phyloP scores from a whole-genome alignment of 805 yeast species.

The Zygosaccharomyces bisporus region DNA sequence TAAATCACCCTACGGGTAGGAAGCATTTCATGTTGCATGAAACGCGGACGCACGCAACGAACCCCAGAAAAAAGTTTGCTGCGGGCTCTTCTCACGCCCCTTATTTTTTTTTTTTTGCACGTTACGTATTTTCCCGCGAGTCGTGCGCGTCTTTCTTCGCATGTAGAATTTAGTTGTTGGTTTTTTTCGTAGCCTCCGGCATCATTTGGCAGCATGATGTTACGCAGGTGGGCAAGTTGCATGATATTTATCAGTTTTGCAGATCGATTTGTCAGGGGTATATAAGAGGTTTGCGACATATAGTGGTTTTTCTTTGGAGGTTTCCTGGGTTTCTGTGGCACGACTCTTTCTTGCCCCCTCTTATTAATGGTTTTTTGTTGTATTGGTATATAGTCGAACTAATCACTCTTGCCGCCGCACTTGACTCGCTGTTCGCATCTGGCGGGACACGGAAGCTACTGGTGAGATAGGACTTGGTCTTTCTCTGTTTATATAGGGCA shows the following conservation, averaged over 20 bases:
- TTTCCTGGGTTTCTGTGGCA: not conserved
- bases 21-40: not conserved
- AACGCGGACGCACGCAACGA: not conserved
- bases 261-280: not conserved
- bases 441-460: not conserved
- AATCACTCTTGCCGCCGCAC: not conserved
- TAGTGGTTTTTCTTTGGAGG: not conserved
- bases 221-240: too few species aligned
- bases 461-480: not conserved
- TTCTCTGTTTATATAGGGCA: not conserved
- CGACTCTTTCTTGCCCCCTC: too few species aligned
- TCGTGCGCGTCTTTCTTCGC: slow-evolving; percentile 1
- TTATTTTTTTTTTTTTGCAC: not conserved
- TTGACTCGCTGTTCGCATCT: not conserved
- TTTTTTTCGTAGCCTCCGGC: not conserved
- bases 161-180: not conserved
- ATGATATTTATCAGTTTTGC: not conserved
- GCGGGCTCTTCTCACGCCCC: not conserved
- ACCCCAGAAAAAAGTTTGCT: not conserved
- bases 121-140: not conserved
- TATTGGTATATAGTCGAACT: not conserved
- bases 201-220: too few species aligned
- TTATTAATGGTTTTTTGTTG: not conserved
- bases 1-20: not conserved
- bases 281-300: not conserved